Conservation (phyloP, 164 flowering plant genomes). For the Stephania japonica region DNA sequence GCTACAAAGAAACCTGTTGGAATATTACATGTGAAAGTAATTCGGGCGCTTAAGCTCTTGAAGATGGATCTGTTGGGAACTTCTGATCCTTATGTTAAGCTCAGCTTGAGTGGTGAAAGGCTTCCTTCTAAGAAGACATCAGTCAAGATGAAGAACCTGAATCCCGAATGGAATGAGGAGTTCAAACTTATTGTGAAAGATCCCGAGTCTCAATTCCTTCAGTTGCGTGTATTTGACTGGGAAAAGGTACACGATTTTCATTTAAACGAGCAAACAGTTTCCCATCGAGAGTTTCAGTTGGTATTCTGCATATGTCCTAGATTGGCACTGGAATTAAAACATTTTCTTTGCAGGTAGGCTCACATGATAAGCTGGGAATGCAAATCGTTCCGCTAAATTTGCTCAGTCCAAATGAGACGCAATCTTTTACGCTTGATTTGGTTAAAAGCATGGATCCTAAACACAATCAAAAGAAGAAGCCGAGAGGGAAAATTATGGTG, state of each 20-base stretch:
- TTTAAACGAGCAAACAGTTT: not conserved
- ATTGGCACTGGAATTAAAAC: not conserved
- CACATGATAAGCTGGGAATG: constrained; percentile 79
- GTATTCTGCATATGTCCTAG: not conserved
- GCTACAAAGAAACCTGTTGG: constrained; percentile 69
- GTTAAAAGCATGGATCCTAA: constrained; percentile 45
- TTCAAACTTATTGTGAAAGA: constrained; percentile 66
- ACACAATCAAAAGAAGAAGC: constrained; percentile 53
- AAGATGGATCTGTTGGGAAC: constrained; percentile 63
- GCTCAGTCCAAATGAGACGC: constrained; percentile 47
- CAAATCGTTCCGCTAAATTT: constrained; percentile 51
- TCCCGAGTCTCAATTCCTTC: constrained; percentile 52
- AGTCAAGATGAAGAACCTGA: constrained; percentile 49
- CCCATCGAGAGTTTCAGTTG: not conserved
- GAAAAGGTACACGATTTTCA: constrained; percentile 45
- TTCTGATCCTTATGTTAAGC: constrained; percentile 75
- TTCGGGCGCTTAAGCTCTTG: constrained; percentile 45
- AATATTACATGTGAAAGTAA: constrained; percentile 57
- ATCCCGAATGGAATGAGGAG: constrained; percentile 72
- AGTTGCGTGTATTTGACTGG: constrained; percentile 67
- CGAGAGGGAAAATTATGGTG: constrained; percentile 46
- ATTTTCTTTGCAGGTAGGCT: constrained; percentile 40
- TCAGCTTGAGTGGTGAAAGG: constrained; percentile 52
- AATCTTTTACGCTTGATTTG: constrained; percentile 47
- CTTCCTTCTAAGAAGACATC: constrained; percentile 55